These are phyloP conservation scores for Zygosaccharomyces rouxii DNA, from an alignment of 805 yeast genomes.

Conservation along the genomic window DNA sequence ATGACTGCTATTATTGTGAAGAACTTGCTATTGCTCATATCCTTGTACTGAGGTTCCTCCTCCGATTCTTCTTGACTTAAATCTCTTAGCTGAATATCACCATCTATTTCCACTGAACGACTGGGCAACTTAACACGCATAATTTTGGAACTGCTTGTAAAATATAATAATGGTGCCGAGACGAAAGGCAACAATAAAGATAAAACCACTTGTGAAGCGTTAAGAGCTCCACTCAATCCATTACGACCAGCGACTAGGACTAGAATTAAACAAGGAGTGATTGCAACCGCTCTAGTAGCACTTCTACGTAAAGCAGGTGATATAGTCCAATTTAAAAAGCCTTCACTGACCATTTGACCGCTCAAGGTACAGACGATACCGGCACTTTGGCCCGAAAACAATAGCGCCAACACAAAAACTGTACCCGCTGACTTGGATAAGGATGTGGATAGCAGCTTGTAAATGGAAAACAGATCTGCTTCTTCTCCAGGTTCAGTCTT, in stretches of 20 bases:
- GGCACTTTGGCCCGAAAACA: conserved; percentile 87
- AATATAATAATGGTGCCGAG: conserved; percentile 79
- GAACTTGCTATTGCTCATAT: conserved; percentile 43
- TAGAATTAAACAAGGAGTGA: conserved; percentile 77
- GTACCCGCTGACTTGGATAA: conserved; percentile 78
- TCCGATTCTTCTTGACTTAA: conserved; percentile 5
- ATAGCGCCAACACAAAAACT: conserved; percentile 75
- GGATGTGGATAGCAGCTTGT: conserved; percentile 55
- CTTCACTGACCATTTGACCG: conserved; percentile 93
- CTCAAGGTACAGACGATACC: conserved; percentile 94
- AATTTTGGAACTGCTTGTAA: conserved; percentile 64
- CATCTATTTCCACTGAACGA: conserved; percentile 2
- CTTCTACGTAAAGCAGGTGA: conserved; percentile 79
- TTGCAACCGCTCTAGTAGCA: conserved; percentile 77
- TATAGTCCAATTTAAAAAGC: conserved; percentile 74
- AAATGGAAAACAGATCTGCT: conserved; percentile 82
- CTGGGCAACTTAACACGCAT: conserved; percentile 50
- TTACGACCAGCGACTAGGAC: conserved; percentile 74
- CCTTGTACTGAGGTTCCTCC: conserved; percentile 26
- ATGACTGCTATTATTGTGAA: conserved; percentile 48
- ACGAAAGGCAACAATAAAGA: conserved; percentile 79
- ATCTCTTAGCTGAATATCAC: conserved; percentile 9
- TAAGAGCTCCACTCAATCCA: conserved; percentile 72
- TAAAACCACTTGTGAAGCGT: conserved; percentile 81
- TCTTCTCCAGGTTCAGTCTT: conserved; percentile 53